These are phyloP conservation scores for Crataegus laevigata DNA, from an alignment of 306 rosid genomes.

Conservation along the genomic window DNA sequence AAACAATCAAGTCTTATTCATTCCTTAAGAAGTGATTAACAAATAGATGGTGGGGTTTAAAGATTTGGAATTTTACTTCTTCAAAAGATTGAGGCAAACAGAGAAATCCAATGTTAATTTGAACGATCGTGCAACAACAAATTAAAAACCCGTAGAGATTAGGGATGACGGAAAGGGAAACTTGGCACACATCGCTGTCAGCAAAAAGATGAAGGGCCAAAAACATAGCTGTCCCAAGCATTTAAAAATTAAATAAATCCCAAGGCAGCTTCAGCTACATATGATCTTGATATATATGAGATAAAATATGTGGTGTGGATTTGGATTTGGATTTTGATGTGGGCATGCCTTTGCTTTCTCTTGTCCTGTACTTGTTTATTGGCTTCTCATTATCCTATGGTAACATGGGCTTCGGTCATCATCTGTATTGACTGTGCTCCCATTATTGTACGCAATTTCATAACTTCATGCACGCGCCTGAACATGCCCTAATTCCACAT, in stretches of 20 bases:
- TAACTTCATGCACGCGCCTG: not conserved
- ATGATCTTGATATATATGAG: constrained; percentile 5
- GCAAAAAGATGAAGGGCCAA: constrained; percentile 13
- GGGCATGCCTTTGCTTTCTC: constrained; percentile 14
- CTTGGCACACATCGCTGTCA: constrained; percentile 29
- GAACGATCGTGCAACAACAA: not conserved
- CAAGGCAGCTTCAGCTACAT: constrained; percentile 3
- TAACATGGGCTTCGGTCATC: constrained; percentile 6
- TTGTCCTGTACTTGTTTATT: constrained; percentile 20
- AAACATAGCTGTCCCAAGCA: constrained; percentile 4
- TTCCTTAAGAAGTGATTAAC: not conserved
- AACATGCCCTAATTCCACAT: not conserved
- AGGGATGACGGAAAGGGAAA: constrained; percentile 17
- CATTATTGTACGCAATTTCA: not conserved
- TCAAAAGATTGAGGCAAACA: not conserved
- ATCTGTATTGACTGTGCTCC: not conserved
- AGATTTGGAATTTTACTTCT: not conserved
- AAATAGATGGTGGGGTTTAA: not conserved
- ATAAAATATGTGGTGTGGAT: not conserved
- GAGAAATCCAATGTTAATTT: not conserved
- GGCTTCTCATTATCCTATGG: not conserved
- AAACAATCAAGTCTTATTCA: not conserved
- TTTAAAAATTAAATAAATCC: not conserved
- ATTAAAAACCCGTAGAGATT: not conserved
- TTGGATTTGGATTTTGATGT: not conserved